A percentile compares a stretch with the other conserved stretches of the same genome.
Conservation (phyloP, 1,284 basidiomycete species). For the Sporisorium sorghi region DNA sequence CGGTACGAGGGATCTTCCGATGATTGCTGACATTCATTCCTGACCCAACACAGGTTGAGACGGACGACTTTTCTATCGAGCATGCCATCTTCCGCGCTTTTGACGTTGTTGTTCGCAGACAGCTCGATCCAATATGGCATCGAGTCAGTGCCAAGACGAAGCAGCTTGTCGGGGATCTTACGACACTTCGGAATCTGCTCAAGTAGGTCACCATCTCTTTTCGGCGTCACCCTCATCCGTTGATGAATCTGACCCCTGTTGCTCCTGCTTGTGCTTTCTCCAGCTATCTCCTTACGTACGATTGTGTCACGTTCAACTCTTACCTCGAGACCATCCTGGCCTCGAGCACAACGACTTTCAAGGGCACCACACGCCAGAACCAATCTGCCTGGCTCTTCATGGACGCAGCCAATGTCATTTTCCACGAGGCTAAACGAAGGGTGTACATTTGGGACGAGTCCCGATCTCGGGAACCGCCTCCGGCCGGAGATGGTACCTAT, state of each 20-base stretch:
- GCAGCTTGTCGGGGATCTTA: conserved; percentile 88
- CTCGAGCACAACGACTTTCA: conserved; percentile 74
- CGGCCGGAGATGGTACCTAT: conserved; percentile 16
- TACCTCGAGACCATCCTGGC: conserved; percentile 92
- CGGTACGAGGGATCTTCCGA: not conserved
- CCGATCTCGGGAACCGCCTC: conserved; percentile 1
- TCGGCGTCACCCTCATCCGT: not conserved
- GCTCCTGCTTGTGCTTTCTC: not conserved
- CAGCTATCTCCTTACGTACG: conserved; percentile 90
- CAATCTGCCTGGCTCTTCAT: conserved; percentile 88
- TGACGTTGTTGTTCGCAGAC: conserved; percentile 86
- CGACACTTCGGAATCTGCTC: conserved; percentile 84
- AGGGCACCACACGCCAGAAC: conserved; percentile 71
- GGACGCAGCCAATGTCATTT: conserved; percentile 88
- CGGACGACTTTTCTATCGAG: conserved; percentile 92
- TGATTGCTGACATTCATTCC: not conserved
- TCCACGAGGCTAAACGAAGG: conserved; percentile 82
- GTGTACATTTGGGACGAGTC: conserved; percentile 76
- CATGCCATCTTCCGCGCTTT: conserved; percentile 95
- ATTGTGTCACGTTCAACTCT: conserved; percentile 87
- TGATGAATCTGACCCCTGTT: not conserved
- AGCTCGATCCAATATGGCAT: conserved; percentile 95
- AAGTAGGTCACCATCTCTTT: conserved; percentile 73
- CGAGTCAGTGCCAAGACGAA: conserved; percentile 91
- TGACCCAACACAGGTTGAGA: conserved; percentile 77